Base-by-base conservation (phyloP, 1,284 basidiomycete species). In the Hortiboletus rubellus region DNA sequence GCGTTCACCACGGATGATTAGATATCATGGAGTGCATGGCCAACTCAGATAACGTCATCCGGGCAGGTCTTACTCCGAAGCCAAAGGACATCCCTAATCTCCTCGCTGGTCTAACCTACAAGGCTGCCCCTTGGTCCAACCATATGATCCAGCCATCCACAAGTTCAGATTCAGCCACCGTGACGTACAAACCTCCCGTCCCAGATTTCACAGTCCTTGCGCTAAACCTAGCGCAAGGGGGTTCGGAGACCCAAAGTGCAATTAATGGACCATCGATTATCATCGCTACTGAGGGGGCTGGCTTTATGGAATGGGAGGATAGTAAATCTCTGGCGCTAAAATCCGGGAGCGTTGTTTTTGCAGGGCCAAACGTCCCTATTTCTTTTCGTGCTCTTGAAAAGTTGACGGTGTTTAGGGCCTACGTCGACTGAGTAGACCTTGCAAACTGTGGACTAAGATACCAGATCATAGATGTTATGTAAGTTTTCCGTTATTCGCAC, bases 1-100 rank as follows among this genome's bases (percentile, higher is more conserved):
- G n/a, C 33, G 5, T 54, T 69, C 22, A 68, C 51, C 45, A n/a
- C 15, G 27, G 34, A 4, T 36, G 9, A 40, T 51, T 69, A 96
- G 95, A 98, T 72, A 95, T 96, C 72, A 92, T 97, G 72, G 95
- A 98, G 71, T 96, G 94, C 77, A 98, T 97, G 95, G 95, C 95
- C 30, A 96, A 94, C 54, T 96, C 94, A 1, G 96, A 99, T 78
- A 99, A 99, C 73, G 97, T 99, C 71, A 97, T 99, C 57, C 91
- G 97, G 47, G 97, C 97, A 2, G 97, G 97, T 18, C 85, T 99
- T 43, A 99, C 97, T 0, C 96, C 97, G 12, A 99, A 99, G 75
- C 82, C 92, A 24, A 87, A 96, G 58, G 97, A 99, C 72, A 87
- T 98, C 22, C 85, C 89, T 4, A 98, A 96, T 62, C 85, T 99